These are phyloP conservation scores for Mycena chlorophos DNA, from an alignment of 768 basidiomycete genomes.

Conservation along the genomic window DNA sequence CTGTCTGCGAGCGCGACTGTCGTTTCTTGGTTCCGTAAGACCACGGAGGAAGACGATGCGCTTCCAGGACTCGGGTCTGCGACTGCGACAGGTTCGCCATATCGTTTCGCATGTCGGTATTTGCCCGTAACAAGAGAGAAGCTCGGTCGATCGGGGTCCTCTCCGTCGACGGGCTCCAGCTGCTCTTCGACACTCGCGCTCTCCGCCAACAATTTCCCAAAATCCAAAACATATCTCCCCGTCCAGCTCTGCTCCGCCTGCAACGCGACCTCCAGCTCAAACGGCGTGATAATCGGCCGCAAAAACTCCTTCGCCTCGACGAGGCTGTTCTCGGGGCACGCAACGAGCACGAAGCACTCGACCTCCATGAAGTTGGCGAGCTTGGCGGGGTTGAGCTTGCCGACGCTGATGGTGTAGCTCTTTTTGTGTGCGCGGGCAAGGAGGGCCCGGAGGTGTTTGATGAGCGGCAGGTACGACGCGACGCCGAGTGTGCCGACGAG, in stretches of 20 bases:
- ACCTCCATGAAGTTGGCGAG: slow-evolving; percentile 95
- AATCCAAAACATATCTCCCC: slow-evolving; percentile 77
- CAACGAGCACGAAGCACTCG: slow-evolving; percentile 93
- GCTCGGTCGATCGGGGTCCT: slow-evolving; percentile 65
- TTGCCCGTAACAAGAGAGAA: slow-evolving; percentile 88
- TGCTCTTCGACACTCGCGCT: slow-evolving; percentile 10
- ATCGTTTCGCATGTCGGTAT: slow-evolving; percentile 77
- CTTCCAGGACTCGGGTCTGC: slow-evolving; percentile 18
- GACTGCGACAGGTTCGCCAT: slow-evolving; percentile 40
- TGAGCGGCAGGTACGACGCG: slow-evolving; percentile 83
- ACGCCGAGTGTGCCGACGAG: slow-evolving; percentile 93
- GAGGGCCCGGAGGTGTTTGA: slow-evolving; percentile 73
- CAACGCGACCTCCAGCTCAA: slow-evolving; percentile 82
- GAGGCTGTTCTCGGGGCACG: slow-evolving; percentile 90
- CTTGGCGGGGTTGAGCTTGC: slow-evolving; percentile 92
- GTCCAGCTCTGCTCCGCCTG: slow-evolving; percentile 70
- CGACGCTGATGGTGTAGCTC: slow-evolving; percentile 91
- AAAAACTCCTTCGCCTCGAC: slow-evolving; percentile 88
- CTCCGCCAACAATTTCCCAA: slow-evolving; percentile 56
- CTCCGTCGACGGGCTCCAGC: slow-evolving; percentile 26
- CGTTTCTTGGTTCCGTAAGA: slow-evolving; percentile 64
- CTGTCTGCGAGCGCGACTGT: slow-evolving; percentile 61
- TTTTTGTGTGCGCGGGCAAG: slow-evolving; percentile 77
- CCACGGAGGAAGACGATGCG: slow-evolving; percentile 41
- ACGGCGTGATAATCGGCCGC: slow-evolving; percentile 90